Percentiles rank a stretch among this genome's conserved stretches.
These are phyloP conservation scores for Colletotrichum sidae DNA, from an alignment of 2,329 filamentous ascomycete genomes.

Conservation along the genomic window DNA sequence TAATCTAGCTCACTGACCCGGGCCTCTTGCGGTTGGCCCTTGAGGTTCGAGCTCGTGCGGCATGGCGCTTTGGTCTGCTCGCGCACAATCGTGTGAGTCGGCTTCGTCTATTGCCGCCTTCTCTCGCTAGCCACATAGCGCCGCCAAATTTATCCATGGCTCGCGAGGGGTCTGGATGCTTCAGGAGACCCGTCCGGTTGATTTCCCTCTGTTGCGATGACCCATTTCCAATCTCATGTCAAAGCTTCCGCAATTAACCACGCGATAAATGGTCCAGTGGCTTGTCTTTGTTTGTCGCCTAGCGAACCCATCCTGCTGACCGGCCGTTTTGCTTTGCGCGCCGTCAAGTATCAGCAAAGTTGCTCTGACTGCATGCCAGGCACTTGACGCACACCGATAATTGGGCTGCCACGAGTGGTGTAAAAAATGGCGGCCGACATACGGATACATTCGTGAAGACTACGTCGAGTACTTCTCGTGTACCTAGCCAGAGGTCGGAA, in stretches of 20 bases:
- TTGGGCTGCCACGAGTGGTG: not conserved
- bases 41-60: constrained; percentile 4
- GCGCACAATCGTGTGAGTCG: not conserved
- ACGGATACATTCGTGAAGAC: not conserved
- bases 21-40: constrained; percentile 17
- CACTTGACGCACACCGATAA: not conserved
- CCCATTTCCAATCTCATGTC: constrained; percentile 22
- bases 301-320: constrained; percentile 4
- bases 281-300: constrained; percentile 21
- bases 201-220: constrained; percentile 16
- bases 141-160: constrained; percentile 7
- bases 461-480: constrained; percentile 16
- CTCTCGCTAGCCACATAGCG: too few species aligned
- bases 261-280: constrained; percentile 7
- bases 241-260: constrained; percentile 22
- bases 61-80: constrained; percentile 27
- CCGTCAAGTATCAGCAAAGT: constrained; percentile 20
- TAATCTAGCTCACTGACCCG: constrained; percentile 26
- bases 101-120: not conserved
- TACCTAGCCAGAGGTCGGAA: constrained; percentile 9
- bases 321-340: constrained; percentile 17
- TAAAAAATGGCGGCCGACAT: not conserved
- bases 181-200: constrained; percentile 16
- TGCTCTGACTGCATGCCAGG: constrained; percentile 2
- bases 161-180: constrained; percentile 18